Conservation (phyloP, 805 yeast genomes). For the Candida tibetensis region DNA sequence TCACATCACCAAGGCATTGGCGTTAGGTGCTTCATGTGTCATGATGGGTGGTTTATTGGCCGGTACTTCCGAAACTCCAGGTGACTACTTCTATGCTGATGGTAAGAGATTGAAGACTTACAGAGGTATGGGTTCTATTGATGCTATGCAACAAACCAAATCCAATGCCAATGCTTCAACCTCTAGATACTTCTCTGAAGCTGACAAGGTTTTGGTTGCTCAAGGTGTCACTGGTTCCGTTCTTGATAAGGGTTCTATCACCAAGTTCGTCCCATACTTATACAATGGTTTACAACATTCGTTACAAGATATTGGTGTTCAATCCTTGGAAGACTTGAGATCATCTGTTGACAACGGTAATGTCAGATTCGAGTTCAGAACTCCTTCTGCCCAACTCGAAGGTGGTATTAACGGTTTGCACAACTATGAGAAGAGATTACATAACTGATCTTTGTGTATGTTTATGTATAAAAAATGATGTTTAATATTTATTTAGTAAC, state of each 20-base stretch:
- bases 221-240: constrained; percentile 99
- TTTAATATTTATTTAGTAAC: no score
- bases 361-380: constrained; percentile 94
- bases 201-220: constrained; percentile 93
- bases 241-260: constrained; percentile 92
- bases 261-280: constrained; percentile 91
- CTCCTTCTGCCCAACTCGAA: constrained; percentile 97
- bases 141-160: constrained; percentile 94
- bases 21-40: constrained; percentile 94
- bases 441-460: constrained; percentile 50
- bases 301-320: constrained; percentile 94
- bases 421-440: constrained; percentile 96
- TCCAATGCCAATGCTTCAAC: constrained; percentile 94
- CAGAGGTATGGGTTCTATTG: constrained; percentile 99
- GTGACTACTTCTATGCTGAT: constrained; percentile 95
- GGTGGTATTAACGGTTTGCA: constrained; percentile 97
- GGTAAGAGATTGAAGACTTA: constrained; percentile 96
- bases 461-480: constrained; percentile 4
- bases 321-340: constrained; percentile 62
- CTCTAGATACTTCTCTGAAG: constrained; percentile 95
- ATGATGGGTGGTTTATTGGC: constrained; percentile 99
- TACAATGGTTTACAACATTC: constrained; percentile 97
- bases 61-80: constrained; percentile 98
- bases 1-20: constrained; percentile 94
- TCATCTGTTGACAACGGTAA: constrained; percentile 60